phyloP scores from a whole-genome alignment of 176 grass and related monocot genomes.

The Cenchrus purpureus region DNA sequence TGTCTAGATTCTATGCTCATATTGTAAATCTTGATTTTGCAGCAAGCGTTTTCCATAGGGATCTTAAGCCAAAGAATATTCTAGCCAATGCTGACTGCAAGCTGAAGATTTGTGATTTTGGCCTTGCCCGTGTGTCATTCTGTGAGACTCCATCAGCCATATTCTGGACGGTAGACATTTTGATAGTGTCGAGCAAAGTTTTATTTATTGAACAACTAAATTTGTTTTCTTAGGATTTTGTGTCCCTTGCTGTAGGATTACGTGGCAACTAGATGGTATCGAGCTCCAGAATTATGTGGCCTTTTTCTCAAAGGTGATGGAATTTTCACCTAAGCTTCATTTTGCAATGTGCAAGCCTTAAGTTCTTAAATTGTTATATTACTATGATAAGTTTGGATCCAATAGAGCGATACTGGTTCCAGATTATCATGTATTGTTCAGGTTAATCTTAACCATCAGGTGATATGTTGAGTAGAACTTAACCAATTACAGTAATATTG shows the following conservation, averaged over 20 bases:
- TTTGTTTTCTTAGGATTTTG: conserved; percentile 28
- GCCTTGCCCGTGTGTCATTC: conserved; percentile 89
- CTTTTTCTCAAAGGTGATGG: conserved; percentile 85
- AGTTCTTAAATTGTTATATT: conserved; percentile 18
- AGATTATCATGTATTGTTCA: not conserved
- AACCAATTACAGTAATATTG: not conserved
- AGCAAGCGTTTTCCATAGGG: conserved; percentile 92
- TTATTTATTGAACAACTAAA: conserved; percentile 14
- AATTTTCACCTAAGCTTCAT: conserved; percentile 33
- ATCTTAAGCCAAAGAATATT: conserved; percentile 98
- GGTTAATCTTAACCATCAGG: not conserved
- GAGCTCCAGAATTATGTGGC: conserved; percentile 90
- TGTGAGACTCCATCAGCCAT: conserved; percentile 90
- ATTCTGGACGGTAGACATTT: conserved; percentile 87
- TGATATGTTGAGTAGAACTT: not conserved
- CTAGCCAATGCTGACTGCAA: conserved; percentile 92
- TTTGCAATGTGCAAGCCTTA: conserved; percentile 12
- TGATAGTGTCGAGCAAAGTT: not conserved
- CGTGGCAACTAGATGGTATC: conserved; percentile 95
- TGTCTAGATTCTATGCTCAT: conserved; percentile 8
- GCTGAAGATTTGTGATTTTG: conserved; percentile 91
- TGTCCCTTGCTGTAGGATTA: conserved; percentile 65
- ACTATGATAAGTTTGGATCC: not conserved
- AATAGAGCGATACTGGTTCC: conserved; percentile 5
- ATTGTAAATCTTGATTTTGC: conserved; percentile 33